Base-by-base conservation (phyloP, 2,329 filamentous ascomycete genomes). In the Sclerotinia subarctica region DNA sequence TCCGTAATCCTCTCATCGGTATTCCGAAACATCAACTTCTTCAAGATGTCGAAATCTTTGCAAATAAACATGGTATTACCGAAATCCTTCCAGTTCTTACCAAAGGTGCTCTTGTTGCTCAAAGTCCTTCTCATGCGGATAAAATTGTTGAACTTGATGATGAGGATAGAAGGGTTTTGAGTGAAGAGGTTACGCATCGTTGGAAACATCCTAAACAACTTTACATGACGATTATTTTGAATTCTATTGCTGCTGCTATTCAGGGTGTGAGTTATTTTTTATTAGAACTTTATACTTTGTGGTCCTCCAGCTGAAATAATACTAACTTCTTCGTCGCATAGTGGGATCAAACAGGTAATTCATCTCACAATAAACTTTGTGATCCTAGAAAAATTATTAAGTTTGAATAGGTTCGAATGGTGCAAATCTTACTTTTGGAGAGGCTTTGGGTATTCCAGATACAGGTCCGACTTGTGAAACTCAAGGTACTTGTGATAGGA, bases 51-150 rank as follows among this genome's bases (percentile, higher is more conserved):
- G 82, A 86, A 67, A 80, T 80, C 21, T 92, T 91, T 73, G 88
- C 87, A 47, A 79, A 80, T 15, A 79, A 83, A 51, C 85, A 90
- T 72, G 82, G 82, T 29, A 81, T 94, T 44, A 78, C 80, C 2
- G 85, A 89, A 60, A 82, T 88, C 70, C 78, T 86, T 5, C 78
- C 80, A 2, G 76, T 89, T 24, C 81, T 93, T 66, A 82, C 85
- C 67, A 90, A 89, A 73, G 91, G 90, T 47, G 92, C 91, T 6
- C 82, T 94, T 8, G 85, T 93, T 19, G 92, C 91, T 3, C 90
- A 92, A 76, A 86, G 89, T 72, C 90, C 90, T 0, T 81, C 82
- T 42, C 91, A 85, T 76, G 89, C 91, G 68, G 80, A 83, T 51
- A 83, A 93, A 57, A 79, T 77, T 5, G 84, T 85, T 71, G 80